Evolutionary conservation across 2,329 filamentous ascomycete genomes (phyloP), one percentile per base, ranked within the genome.

Genomic region (Fusarium equiseti): DNA sequence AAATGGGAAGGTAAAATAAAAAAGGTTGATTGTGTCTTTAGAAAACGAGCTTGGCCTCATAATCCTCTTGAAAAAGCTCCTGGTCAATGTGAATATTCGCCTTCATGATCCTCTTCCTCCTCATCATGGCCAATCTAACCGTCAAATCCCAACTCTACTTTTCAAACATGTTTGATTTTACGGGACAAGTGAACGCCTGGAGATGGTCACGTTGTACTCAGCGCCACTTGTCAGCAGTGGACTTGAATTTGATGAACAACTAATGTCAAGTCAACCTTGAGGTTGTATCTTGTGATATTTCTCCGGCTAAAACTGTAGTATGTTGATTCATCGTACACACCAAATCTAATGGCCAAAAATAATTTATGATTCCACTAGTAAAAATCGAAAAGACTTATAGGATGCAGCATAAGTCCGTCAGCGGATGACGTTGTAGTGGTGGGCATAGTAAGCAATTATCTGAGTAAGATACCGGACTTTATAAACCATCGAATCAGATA

Each of bases 11-110:
- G 40, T 18, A 1, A n/a, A 38, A 13, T 7, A 18, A 38, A 38
- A 38, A 38, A 38, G n/a, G 35, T n/a, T n/a, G 13, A 15, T 44
- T 44, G 8, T 22, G 8, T 10, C 16, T n/a, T 18, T 6, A 20
- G 40, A 43, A 43, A 22, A 43, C 9, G n/a, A 20, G 20, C 20
- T 3, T 20, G 20, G 20, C 20, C 20, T 20, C 20, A 40, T 20
- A 11, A 12, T n/a, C 6, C 35, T 12, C 6, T 38, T 38, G 18
- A n/a, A n/a, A n/a, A n/a, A 3, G 12, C 18, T 10, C 1, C 1
- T 83, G 81, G 82, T 65, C 81, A 4, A 81, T 84, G 75, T 77
- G 82, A 22, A 78, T 73, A 20, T 77, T 74, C 3, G 81, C 76
- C 13, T 82, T 84, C 16, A 59, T 83, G 38, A 77, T 82, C 6